Evolutionary conservation across 495 filamentous ascomycete genomes (phyloP).

Genomic region (Xylaria sp.): DNA sequence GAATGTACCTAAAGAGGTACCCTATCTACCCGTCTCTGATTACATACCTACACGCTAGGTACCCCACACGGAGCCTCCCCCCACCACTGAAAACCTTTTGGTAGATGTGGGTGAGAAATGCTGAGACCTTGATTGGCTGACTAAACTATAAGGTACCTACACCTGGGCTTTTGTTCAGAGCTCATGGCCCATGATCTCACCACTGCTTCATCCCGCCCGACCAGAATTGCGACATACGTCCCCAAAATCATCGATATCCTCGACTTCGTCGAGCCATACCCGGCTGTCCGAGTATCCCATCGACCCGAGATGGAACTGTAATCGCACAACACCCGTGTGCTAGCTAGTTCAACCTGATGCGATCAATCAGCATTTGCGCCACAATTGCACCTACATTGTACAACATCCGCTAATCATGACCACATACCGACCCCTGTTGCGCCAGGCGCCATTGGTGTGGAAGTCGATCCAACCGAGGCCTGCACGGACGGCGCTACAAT

Average conservation of each 20-base stretch:
- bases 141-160: background rate
- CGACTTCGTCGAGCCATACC: background rate
- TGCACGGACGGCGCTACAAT: constrained; percentile 34
- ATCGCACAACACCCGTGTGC: background rate
- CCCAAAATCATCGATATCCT: background rate
- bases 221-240: background rate
- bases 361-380: background rate
- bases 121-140: constrained; percentile 4
- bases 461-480: constrained; percentile 22
- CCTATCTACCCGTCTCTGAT: too few species aligned
- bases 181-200: constrained; percentile 25
- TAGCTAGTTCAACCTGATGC: background rate
- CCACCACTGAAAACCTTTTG: background rate
- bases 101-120: constrained; percentile 10
- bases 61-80: constrained; percentile 17
- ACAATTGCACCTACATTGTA: background rate
- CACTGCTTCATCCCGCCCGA: background rate
- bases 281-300: background rate
- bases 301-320: constrained; percentile 15
- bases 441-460: constrained; percentile 34
- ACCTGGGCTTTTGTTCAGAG: background rate
- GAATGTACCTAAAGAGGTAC: background rate
- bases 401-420: constrained; percentile 30
- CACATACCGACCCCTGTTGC: constrained; percentile 33
- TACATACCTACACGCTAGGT: background rate